Evolutionary conservation across 202 grass and related monocot species (phyloP).

Genomic region (Schoenoplectus tabernaemontani): DNA sequence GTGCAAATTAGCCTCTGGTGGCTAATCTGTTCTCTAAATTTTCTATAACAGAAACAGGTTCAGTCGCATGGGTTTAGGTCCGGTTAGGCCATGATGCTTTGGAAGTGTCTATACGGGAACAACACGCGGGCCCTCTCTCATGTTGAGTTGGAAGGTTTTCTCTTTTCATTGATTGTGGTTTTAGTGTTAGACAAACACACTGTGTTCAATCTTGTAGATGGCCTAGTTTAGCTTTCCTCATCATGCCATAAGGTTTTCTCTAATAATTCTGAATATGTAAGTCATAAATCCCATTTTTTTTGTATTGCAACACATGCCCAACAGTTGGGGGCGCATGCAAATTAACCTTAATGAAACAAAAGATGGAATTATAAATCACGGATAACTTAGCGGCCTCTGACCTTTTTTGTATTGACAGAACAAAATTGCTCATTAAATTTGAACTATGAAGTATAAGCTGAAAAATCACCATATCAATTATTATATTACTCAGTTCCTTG

Average conservation of each 20-base stretch:
- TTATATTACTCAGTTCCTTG: too few species aligned
- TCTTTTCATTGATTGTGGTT: neutral
- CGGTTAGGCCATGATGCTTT: slow-evolving; percentile 85
- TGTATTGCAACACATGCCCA: neutral
- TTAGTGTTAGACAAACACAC: neutral
- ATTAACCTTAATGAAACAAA: neutral
- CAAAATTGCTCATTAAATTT: neutral
- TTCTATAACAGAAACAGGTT: slow-evolving; percentile 61
- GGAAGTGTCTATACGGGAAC: slow-evolving; percentile 85
- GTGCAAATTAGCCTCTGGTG: neutral
- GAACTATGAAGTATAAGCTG: neutral
- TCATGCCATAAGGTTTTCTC: neutral
- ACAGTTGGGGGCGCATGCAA: neutral
- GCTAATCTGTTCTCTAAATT: neutral
- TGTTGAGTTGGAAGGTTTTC: slow-evolving; percentile 56
- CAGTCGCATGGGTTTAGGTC: slow-evolving; percentile 70
- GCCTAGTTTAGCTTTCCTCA: neutral
- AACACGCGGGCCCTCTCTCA: slow-evolving; percentile 61
- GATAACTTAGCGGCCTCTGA: neutral
- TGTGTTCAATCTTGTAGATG: neutral
- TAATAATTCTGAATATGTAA: neutral
- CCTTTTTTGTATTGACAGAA: neutral
- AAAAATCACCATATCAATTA: neutral
- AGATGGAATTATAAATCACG: neutral
- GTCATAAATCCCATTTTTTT: neutral